Evolutionary conservation across 2,329 filamentous ascomycete species (phyloP).

Genomic region (Endoconidiophora polonica): DNA sequence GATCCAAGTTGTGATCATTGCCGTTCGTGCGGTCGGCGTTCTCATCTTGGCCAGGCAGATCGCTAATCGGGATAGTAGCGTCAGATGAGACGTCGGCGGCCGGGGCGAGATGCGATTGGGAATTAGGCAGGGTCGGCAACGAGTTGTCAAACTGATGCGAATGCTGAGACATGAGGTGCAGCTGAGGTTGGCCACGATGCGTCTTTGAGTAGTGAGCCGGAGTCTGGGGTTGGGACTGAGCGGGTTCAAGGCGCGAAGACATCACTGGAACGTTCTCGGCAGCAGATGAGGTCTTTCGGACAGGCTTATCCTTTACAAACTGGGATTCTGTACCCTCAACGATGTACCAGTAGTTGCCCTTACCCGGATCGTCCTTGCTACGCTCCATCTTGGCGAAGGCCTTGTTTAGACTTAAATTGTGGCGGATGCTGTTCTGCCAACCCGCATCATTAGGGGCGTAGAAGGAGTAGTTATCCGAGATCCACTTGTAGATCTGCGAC

Average conservation of each 20-base stretch:
- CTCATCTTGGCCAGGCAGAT: slow-evolving; percentile 40
- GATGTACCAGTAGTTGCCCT: slow-evolving; percentile 95
- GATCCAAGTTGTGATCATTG: slow-evolving; percentile 22
- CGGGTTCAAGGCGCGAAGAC: slow-evolving; percentile 33
- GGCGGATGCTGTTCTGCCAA: slow-evolving; percentile 98
- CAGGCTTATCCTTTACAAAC: slow-evolving; percentile 75
- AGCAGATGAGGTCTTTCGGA: slow-evolving; percentile 38
- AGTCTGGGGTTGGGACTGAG: neutral
- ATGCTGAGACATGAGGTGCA: slow-evolving; percentile 6
- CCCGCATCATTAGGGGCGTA: slow-evolving; percentile 73
- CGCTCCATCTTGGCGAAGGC: slow-evolving; percentile 90
- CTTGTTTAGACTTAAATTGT: slow-evolving; percentile 94
- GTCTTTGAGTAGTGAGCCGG: neutral
- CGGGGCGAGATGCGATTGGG: slow-evolving; percentile 21
- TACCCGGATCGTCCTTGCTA: slow-evolving; percentile 91
- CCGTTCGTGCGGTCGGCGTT: slow-evolving; percentile 25
- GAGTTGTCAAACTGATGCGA: slow-evolving; percentile 1
- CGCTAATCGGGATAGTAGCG: slow-evolving; percentile 58
- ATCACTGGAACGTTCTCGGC: slow-evolving; percentile 43
- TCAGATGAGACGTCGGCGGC: slow-evolving; percentile 54
- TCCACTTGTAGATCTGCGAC: slow-evolving; percentile 97
- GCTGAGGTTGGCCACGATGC: slow-evolving; percentile 26
- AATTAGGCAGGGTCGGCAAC: slow-evolving; percentile 25
- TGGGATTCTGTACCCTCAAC: slow-evolving; percentile 74
- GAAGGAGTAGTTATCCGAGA: slow-evolving; percentile 83